Evolutionary conservation across 345 rosid genomes (phyloP).

Genomic region (Schrenkiella parvula): DNA sequence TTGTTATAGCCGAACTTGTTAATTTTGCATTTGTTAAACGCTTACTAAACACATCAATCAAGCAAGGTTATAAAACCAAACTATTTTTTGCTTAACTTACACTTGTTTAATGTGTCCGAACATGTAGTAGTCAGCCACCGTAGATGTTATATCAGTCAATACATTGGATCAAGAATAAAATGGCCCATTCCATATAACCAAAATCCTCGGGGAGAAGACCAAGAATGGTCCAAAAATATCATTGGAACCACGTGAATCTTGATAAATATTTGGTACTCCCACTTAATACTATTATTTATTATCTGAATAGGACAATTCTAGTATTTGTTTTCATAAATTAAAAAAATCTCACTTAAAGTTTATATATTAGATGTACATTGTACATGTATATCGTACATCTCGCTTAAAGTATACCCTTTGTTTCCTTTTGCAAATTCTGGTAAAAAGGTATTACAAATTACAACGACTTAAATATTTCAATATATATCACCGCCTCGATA

Average conservation of each 20-base stretch:
- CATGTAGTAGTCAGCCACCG: not conserved
- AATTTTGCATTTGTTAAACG: not conserved
- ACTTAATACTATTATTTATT: constrained; percentile 26
- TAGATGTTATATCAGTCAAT: not conserved
- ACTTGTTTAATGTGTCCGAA: not conserved
- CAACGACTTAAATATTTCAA: not conserved
- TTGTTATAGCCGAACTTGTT: not conserved
- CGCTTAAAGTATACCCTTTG: constrained; percentile 19
- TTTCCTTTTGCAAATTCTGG: constrained; percentile 16
- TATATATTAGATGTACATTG: not conserved
- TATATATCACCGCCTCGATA: not conserved
- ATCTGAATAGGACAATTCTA: constrained; percentile 29
- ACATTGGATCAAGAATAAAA: constrained; percentile 6
- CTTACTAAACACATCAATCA: not conserved
- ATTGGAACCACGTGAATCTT: constrained; percentile 37
- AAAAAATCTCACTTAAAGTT: not conserved
- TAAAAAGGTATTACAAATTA: not conserved
- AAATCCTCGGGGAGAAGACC: constrained; percentile 30
- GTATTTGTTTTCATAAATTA: constrained; percentile 9
- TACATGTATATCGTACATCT: constrained; percentile 1
- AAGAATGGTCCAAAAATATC: constrained; percentile 36
- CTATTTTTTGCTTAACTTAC: not conserved
- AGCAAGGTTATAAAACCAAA: not conserved
- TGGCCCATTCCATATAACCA: constrained; percentile 22
- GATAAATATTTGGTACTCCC: constrained; percentile 33